These are phyloP conservation scores for Yamadazyma mexicana DNA, from an alignment of 1,139 yeast genomes.

Conservation along the genomic window DNA sequence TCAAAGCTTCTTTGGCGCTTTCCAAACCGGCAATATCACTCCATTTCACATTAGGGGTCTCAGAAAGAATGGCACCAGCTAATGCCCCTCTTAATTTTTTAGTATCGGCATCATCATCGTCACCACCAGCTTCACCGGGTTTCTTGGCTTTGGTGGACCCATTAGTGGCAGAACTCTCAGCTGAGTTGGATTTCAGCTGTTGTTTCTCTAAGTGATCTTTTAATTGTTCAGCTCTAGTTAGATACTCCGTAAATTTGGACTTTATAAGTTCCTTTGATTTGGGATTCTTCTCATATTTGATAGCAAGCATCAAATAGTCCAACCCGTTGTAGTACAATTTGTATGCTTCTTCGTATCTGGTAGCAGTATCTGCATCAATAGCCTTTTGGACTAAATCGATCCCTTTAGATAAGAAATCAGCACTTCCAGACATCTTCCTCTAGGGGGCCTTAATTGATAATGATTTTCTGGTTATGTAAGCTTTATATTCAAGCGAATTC, in stretches of 20 bases:
- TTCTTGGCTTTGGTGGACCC: conserved; percentile 64
- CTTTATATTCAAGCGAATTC: too few relatives aligned
- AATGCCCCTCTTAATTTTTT: conserved; percentile 89
- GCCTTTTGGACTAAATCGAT: conserved; percentile 93
- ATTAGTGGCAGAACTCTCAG: conserved; percentile 50
- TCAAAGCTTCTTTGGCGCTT: conserved; percentile 91
- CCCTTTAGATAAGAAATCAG: conserved; percentile 86
- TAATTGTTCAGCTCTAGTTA: conserved; percentile 90
- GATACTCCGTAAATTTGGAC: conserved; percentile 86
- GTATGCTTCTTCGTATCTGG: conserved; percentile 92
- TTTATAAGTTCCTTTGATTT: conserved; percentile 86
- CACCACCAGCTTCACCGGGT: conserved; percentile 44
- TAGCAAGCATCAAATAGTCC: conserved; percentile 92
- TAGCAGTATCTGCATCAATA: conserved; percentile 90
- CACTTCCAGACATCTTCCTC: conserved; percentile 13
- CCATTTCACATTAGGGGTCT: conserved; percentile 94
- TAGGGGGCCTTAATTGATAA: not conserved
- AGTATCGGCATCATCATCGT: conserved; percentile 76
- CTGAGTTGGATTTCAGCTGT: conserved; percentile 42
- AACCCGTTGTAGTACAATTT: conserved; percentile 89
- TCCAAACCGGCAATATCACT: conserved; percentile 95
- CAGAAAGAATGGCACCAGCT: conserved; percentile 88
- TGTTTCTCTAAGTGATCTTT: conserved; percentile 84
- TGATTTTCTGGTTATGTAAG: too few relatives aligned
- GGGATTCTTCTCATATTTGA: conserved; percentile 92